phyloP scores from a whole-genome alignment of 768 basidiomycete species.

The Kwoniella bestiolae region DNA sequence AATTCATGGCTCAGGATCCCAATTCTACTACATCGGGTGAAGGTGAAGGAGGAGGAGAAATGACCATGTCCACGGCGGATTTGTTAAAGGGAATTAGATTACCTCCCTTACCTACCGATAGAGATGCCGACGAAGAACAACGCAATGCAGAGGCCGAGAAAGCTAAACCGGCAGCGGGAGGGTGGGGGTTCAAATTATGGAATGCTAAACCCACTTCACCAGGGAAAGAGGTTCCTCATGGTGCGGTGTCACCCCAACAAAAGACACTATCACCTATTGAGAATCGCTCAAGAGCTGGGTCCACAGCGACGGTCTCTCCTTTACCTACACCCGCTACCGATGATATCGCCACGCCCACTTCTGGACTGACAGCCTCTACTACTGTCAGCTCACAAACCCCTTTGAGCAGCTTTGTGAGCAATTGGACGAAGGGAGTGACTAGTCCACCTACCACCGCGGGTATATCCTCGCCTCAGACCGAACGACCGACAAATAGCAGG shows the following conservation, averaged over 20 bases:
- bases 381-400: constrained; percentile 29
- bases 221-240: constrained; percentile 1
- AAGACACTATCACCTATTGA: constrained; percentile 33
- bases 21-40: constrained; percentile 7
- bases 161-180: constrained; percentile 30
- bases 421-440: constrained; percentile 49
- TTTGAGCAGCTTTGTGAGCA: constrained; percentile 45
- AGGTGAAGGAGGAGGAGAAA: constrained; percentile 7
- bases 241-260: constrained; percentile 22
- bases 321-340: constrained; percentile 18
- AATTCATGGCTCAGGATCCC: constrained; percentile 60
- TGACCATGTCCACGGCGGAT: constrained; percentile 29
- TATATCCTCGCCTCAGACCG: neutral
- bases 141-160: constrained; percentile 7
- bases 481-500: constrained; percentile 19
- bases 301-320: constrained; percentile 24
- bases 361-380: constrained; percentile 8
- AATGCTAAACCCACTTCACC: constrained; percentile 12
- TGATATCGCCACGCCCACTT: constrained; percentile 14
- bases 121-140: constrained; percentile 42
- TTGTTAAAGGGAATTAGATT: constrained; percentile 49
- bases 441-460: constrained; percentile 11
- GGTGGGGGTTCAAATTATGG: constrained; percentile 44
- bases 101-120: constrained; percentile 58
- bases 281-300: constrained; percentile 31